phyloP scores from a whole-genome alignment of 768 basidiomycete genomes.

The Serendipita sp. region DNA sequence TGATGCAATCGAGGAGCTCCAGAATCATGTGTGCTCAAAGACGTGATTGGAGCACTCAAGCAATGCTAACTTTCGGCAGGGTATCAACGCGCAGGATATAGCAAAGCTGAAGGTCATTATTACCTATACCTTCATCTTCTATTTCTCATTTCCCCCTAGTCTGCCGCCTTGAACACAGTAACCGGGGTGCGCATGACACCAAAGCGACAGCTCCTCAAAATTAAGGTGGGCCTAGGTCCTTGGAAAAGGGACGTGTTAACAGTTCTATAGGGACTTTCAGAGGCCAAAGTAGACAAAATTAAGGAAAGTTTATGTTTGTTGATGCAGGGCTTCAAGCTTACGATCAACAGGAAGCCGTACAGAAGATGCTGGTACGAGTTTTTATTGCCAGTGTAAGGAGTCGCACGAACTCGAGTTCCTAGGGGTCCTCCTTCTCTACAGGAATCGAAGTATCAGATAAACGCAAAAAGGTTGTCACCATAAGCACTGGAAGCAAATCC shows the following conservation, averaged over 20 bases:
- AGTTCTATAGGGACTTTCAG: slow-evolving; percentile 64
- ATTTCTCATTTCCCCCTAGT: slow-evolving; percentile 22
- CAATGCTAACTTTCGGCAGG: slow-evolving; percentile 28
- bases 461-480: slow-evolving; percentile 57
- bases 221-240: slow-evolving; percentile 43
- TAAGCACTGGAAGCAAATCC: slow-evolving; percentile 86
- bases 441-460: slow-evolving; percentile 83
- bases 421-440: slow-evolving; percentile 87
- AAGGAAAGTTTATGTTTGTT: slow-evolving; percentile 33
- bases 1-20: slow-evolving; percentile 69
- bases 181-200: slow-evolving; percentile 87
- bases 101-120: slow-evolving; percentile 64
- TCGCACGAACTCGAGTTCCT: background rate
- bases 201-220: slow-evolving; percentile 74
- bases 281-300: slow-evolving; percentile 95
- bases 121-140: slow-evolving; percentile 5
- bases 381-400: background rate
- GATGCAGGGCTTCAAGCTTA: background rate
- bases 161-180: slow-evolving; percentile 67
- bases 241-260: background rate
- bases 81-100: slow-evolving; percentile 92
- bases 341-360: slow-evolving; percentile 57
- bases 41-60: slow-evolving; percentile 5
- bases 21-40: slow-evolving; percentile 41
- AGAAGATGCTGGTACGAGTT: slow-evolving; percentile 58